Percentiles rank a stretch among this genome's conserved stretches.
Conservation (phyloP, 169 alveolate species). For the Plasmodium gallinaceum region DNA sequence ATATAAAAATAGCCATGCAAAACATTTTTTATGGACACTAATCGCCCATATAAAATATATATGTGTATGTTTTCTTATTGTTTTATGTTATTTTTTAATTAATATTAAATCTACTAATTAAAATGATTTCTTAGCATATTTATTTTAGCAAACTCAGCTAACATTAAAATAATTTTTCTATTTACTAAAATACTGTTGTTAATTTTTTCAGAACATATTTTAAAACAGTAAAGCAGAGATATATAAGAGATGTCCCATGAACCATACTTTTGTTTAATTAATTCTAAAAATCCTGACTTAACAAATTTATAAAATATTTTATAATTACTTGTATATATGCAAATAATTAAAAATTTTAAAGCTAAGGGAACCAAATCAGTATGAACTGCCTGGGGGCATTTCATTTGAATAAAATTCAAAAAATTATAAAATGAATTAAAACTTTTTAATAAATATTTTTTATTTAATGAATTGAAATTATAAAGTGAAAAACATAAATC, state of each 20-base stretch:
- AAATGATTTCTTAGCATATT: too few relatives aligned
- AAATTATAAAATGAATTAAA: conserved; percentile 53
- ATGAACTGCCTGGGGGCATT: conserved; percentile 60
- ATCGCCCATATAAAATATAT: too few relatives aligned
- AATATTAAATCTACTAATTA: too few relatives aligned
- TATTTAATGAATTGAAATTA: background rate
- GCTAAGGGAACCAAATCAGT: conserved; percentile 62
- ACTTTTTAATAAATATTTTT: conserved; percentile 33
- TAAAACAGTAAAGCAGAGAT: conserved; percentile 24
- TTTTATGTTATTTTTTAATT: too few relatives aligned
- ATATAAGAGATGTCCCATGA: conserved; percentile 62
- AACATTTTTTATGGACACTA: too few relatives aligned
- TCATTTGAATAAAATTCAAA: conserved; percentile 58
- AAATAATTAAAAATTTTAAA: conserved; percentile 70
- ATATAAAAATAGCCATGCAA: too few relatives aligned
- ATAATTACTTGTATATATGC: conserved; percentile 64
- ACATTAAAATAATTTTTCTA: conserved; percentile 9
- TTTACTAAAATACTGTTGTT: background rate
- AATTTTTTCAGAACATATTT: conserved; percentile 36
- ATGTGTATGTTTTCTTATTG: too few relatives aligned
- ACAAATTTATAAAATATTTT: conserved; percentile 35
- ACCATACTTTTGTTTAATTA: conserved; percentile 71
- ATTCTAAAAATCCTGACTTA: conserved; percentile 58
- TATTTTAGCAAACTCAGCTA: conserved; percentile 32
- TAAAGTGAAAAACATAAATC: conserved; percentile 52